Conservation (phyloP, 2,329 filamentous ascomycete genomes). For the Paraconiothyrium brasiliense region DNA sequence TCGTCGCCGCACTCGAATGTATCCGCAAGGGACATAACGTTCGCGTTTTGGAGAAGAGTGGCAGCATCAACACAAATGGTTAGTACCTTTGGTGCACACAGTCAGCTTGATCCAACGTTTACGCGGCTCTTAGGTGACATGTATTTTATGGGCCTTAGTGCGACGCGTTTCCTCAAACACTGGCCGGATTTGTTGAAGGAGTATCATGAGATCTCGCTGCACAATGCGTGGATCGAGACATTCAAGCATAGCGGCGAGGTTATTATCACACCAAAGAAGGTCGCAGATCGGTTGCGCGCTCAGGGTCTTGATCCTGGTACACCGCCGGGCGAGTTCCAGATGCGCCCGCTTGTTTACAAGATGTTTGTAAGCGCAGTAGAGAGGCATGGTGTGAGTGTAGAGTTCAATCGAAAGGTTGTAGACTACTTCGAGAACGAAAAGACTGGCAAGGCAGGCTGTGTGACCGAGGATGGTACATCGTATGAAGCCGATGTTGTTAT, state of each 20-base stretch:
- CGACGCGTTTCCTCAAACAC: slow-evolving; percentile 64
- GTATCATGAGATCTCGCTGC: slow-evolving; percentile 62
- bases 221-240: slow-evolving; percentile 65
- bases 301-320: slow-evolving; percentile 58
- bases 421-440: slow-evolving; percentile 57
- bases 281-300: slow-evolving; percentile 60
- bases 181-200: slow-evolving; percentile 64
- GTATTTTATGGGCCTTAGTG: slow-evolving; percentile 68
- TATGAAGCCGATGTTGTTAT: slow-evolving; percentile 55
- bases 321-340: slow-evolving; percentile 64
- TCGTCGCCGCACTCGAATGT: slow-evolving; percentile 51
- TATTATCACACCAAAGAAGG: slow-evolving; percentile 59
- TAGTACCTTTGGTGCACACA: background rate
- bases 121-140: slow-evolving; percentile 59
- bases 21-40: slow-evolving; percentile 53
- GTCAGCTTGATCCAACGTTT: slow-evolving; percentile 14
- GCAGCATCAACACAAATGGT: slow-evolving; percentile 63
- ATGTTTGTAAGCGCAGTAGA: slow-evolving; percentile 64
- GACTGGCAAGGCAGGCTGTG: slow-evolving; percentile 47
- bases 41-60: slow-evolving; percentile 54
- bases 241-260: slow-evolving; percentile 63
- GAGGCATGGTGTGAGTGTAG: slow-evolving; percentile 54
- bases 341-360: slow-evolving; percentile 64
- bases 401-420: slow-evolving; percentile 54
- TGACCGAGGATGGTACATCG: slow-evolving; percentile 51